A percentile compares a stretch with the other conserved stretches of the same genome.
Evolutionary conservation across 116 monocot genomes (phyloP).

Genomic region (Posidonia oceanica): DNA sequence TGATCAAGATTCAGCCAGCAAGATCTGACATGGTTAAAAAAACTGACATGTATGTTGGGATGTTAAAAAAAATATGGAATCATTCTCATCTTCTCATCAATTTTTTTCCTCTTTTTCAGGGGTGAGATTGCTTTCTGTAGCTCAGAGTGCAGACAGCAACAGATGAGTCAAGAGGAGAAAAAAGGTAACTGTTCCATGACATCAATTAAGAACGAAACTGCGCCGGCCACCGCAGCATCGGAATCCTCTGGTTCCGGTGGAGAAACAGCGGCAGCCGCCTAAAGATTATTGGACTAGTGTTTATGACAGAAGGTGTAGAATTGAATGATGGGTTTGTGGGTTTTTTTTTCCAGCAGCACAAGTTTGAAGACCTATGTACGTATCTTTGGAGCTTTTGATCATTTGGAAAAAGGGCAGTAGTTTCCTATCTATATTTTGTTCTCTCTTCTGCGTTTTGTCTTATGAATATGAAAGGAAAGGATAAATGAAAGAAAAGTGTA

Average conservation of each 20-base stretch:
- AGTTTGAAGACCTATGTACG: background rate
- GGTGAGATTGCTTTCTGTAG: slow-evolving; percentile 69
- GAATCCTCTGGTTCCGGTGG: slow-evolving; percentile 9
- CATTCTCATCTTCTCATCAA: background rate
- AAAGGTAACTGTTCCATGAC: slow-evolving; percentile 24
- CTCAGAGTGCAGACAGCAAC: slow-evolving; percentile 54
- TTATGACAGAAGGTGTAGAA: background rate
- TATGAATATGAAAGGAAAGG: background rate
- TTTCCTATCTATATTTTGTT: background rate
- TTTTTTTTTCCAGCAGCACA: no score
- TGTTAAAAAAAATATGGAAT: background rate
- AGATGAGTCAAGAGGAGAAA: slow-evolving; percentile 43
- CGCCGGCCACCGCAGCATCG: slow-evolving; percentile 4
- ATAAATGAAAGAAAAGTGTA: background rate
- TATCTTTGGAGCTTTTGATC: background rate
- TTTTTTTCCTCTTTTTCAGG: slow-evolving; percentile 12
- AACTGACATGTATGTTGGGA: slow-evolving; percentile 18
- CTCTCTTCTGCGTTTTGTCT: background rate
- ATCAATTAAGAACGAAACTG: slow-evolving; percentile 18
- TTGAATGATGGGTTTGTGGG: no score
- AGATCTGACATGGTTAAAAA: background rate
- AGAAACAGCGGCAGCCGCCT: slow-evolving; percentile 30
- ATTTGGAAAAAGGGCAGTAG: background rate
- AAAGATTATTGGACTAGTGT: background rate
- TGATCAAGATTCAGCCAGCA: slow-evolving; percentile 2